These are phyloP conservation scores for Syzygium grande DNA, from an alignment of 345 rosid species.

Conservation along the genomic window DNA sequence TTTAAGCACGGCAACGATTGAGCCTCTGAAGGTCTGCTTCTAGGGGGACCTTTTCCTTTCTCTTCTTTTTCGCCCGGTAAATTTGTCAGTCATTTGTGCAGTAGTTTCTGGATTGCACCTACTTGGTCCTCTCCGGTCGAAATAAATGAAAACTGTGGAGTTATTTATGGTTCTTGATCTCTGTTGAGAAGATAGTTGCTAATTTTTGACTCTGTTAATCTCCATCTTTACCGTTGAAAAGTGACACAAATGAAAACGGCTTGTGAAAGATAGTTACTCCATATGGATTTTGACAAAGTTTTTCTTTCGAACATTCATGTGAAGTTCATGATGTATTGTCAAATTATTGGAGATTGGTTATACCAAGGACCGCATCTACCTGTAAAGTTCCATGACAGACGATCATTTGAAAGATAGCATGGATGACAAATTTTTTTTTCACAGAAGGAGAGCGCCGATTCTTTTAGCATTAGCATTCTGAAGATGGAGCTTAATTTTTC, in stretches of 20 bases:
- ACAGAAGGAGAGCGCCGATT: not conserved
- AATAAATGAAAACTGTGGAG: not conserved
- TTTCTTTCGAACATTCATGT: not conserved
- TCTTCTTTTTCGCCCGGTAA: not conserved
- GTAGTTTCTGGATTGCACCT: not conserved
- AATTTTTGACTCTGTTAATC: not conserved
- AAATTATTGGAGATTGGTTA: not conserved
- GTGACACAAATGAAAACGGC: not conserved
- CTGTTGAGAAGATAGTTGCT: not conserved
- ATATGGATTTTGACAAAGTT: not conserved
- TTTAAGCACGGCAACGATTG: not conserved
- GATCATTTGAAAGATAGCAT: not conserved
- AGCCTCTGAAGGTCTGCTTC: not conserved
- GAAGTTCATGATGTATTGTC: not conserved
- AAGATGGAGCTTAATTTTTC: constrained; percentile 5
- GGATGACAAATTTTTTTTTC: not conserved
- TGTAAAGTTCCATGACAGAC: not conserved
- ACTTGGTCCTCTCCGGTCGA: not conserved
- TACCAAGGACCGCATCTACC: not conserved
- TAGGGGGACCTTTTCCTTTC: not conserved
- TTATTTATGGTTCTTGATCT: not conserved
- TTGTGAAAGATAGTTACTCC: not conserved
- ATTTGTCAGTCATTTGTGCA: not conserved
- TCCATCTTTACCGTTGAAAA: not conserved
- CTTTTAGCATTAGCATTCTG: not conserved